Evolutionary conservation across 2,329 filamentous ascomycete genomes (phyloP).

Genomic region (Fusarium metavorans): DNA sequence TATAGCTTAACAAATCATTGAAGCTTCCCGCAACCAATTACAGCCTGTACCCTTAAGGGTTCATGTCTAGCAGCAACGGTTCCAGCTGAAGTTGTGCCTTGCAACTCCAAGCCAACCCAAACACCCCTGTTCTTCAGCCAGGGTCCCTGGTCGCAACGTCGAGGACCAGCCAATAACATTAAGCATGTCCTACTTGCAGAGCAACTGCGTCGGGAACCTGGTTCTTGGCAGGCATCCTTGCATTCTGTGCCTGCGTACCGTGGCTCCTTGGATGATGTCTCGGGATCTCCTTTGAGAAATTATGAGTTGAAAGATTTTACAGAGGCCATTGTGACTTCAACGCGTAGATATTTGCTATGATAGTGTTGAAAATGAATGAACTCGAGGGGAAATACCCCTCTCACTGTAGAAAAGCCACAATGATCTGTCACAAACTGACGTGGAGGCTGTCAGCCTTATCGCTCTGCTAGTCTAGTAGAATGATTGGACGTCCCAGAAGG

Average conservation of each 20-base stretch:
- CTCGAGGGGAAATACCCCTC: background rate
- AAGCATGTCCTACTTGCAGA: background rate
- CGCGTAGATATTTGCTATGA: background rate
- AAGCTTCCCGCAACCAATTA: background rate
- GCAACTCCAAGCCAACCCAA: background rate
- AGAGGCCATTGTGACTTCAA: background rate
- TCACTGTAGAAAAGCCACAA: constrained; percentile 13
- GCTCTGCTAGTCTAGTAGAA: background rate
- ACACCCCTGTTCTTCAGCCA: background rate
- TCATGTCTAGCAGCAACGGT: background rate
- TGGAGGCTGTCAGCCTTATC: constrained; percentile 36
- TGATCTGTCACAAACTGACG: constrained; percentile 23
- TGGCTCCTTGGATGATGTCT: background rate
- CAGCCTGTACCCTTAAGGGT: background rate
- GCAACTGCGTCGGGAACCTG: background rate
- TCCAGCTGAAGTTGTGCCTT: background rate
- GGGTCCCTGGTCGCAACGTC: background rate
- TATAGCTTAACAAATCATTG: background rate
- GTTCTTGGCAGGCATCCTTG: constrained; percentile 1
- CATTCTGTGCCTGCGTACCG: background rate
- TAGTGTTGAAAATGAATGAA: background rate
- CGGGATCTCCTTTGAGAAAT: background rate
- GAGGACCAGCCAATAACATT: background rate
- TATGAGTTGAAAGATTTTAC: background rate
- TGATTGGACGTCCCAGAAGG: constrained; percentile 3